Percentiles rank a stretch among this genome's conserved stretches.
These are phyloP conservation scores for Pelargonium cotyledonis DNA, from an alignment of 441 rosid species.

Conservation along the genomic window DNA sequence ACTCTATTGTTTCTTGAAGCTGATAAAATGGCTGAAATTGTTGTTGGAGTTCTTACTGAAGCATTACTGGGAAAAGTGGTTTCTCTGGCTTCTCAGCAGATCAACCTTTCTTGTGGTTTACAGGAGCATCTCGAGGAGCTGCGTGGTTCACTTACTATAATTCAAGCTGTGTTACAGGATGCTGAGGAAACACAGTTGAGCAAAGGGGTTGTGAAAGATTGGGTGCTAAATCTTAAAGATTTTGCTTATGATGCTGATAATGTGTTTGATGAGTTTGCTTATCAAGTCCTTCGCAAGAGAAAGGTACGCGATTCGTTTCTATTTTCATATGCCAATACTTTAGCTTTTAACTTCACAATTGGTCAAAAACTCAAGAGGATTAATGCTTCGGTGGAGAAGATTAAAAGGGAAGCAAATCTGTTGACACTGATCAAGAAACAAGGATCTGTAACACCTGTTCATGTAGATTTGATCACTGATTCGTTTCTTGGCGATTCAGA, in stretches of 20 bases:
- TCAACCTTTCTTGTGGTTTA: slow-evolving; percentile 2
- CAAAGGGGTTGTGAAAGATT: not conserved
- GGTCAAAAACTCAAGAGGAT: slow-evolving; percentile 5
- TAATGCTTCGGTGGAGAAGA: not conserved
- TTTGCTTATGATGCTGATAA: slow-evolving; percentile 20
- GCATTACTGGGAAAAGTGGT: slow-evolving; percentile 1
- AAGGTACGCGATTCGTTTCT: slow-evolving; percentile 17
- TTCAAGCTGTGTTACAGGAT: slow-evolving; percentile 24
- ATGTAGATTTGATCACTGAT: not conserved
- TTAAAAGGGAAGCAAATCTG: not conserved
- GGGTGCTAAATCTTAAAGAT: slow-evolving; percentile 20
- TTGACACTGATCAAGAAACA: not conserved
- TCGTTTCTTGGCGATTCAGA: not conserved
- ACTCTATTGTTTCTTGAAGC: no score
- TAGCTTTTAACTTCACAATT: slow-evolving; percentile 4
- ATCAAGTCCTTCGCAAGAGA: slow-evolving; percentile 12
- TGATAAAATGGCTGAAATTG: no score
- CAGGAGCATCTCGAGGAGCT: slow-evolving; percentile 15
- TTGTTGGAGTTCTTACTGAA: no score
- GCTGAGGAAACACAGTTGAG: slow-evolving; percentile 14
- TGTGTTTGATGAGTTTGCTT: slow-evolving; percentile 20
- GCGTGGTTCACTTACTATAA: not conserved
- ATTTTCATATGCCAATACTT: not conserved
- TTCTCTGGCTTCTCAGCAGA: not conserved
- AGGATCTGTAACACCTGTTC: no score